Base-by-base conservation (phyloP, 345 rosid genomes). In the Rhodamnia argentea region DNA sequence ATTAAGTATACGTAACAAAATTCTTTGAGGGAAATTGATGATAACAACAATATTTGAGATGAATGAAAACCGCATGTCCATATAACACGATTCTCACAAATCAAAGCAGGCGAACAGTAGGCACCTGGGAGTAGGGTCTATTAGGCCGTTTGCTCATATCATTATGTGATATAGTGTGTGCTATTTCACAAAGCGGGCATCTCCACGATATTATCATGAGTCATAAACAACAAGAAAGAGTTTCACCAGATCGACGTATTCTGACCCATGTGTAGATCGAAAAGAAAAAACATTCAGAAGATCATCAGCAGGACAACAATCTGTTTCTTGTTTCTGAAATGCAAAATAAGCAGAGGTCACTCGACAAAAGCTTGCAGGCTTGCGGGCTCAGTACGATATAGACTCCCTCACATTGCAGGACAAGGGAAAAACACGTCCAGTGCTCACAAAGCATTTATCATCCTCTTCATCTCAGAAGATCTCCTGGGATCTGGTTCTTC, bases 401-500 rank as follows among this genome's bases (percentile, higher is more conserved):
- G 55, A 15, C 55, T 53, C 20, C 55, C 15, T 53, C 55, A 53
- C 55, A 15, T 14, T 14, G 20, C 55, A 53, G 22, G 55, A 53
- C 52, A 14, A 53, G 0, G 42, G 76, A 64, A 29, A 15, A 29
- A 64, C 42, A 29, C 1, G 0, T 4, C 8, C 8, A 0, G 76
- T 64, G 42, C 42, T 96, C 93, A 97, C 90, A 94, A 82, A 32
- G 94, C 94, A 92, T 97, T 97, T 62, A 97, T 88, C 98, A 94
- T 96, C 88, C 96, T 94, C 93, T 93, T 95, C 99, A 94, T 96
- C 91, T 93, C 98, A 0, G 98, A 92, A 64, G 94, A 94, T 89
- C 98, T 93, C 92, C 99, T 93, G 3, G 93, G 93, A 93, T 96
- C 98, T 0, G 94, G 91, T 83, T 96, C 98, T 59, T 94, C 99